Evolutionary conservation across 768 basidiomycete genomes (phyloP), one percentile per base, ranked within the genome.

Genomic region (Tylopilus sp.): DNA sequence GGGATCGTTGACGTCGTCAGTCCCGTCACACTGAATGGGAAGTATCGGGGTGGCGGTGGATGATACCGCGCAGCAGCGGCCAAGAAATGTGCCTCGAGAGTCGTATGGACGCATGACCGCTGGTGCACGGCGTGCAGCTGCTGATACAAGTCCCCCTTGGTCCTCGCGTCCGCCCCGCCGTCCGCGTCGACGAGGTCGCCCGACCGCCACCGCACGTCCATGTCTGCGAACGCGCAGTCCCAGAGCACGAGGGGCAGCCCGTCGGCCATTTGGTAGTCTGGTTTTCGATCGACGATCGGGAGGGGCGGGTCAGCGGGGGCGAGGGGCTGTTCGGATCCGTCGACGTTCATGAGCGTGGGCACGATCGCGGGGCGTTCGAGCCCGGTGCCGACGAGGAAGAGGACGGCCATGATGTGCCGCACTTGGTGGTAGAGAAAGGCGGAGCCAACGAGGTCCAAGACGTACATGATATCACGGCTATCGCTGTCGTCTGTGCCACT

Each of bases 401-500:
- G 77, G 44, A 95, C 67, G 2, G 89, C 90, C 80, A 97, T 88
- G 71, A 97, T 95, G 60, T 95, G 92, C 33, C 95, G 81, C 13
- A 97, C 95, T 74, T 97, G 95, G 69, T 98, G 92, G 70, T 94
- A 98, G 38, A 98, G 75, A 65, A 95, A 97, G 1, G 93, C 95
- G 1, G 77, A 84, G 0, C 95, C 95, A 21, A 86, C 72, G 35
- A 98, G 82, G 68, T 98, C 88, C 50, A 97, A 76, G 30, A 93
- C 89, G 57, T 83, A 82, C 26, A 69, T 6, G 1, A 52, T 49
- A n/a, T 59, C 64, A 80, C 73, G 28, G 61, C 71, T 36, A 4
- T 39, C 18, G 38, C 4, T 17, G 18, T 28, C 11, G 36, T 15
- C 18, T 2, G 6, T 3, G 36, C 15, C 13, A 13, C 9, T 13